Evolutionary conservation across 257 asterid genomes (phyloP).

Genomic region (Lavandula angustifolia): DNA sequence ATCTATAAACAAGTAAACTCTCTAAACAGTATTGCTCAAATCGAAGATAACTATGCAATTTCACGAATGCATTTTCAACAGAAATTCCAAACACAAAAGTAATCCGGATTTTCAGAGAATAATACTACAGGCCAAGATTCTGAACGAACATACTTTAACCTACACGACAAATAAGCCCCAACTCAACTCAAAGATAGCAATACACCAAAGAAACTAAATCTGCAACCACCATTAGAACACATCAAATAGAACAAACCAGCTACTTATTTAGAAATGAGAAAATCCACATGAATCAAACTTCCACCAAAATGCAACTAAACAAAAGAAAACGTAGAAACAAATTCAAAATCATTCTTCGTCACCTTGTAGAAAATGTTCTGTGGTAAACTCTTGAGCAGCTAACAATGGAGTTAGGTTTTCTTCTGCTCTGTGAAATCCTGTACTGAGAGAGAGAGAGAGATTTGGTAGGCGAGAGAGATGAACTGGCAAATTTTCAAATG

Average conservation of each 20-base stretch:
- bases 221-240: not conserved
- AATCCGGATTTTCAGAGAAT: not conserved
- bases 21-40: not conserved
- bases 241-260: not conserved
- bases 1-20: not conserved
- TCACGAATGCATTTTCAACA: not conserved
- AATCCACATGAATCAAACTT: not conserved
- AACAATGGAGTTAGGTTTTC: conserved; percentile 22
- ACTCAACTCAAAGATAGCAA: not conserved
- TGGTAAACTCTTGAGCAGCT: not conserved
- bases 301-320: not conserved
- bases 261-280: not conserved
- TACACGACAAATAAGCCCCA: not conserved
- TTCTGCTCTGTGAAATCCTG: conserved; percentile 15
- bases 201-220: not conserved
- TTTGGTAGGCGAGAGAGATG: conserved; percentile 21
- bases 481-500: conserved; percentile 55
- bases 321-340: not conserved
- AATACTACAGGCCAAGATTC: not conserved
- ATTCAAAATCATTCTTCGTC: not conserved
- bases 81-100: not conserved
- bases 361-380: conserved; percentile 24
- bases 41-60: not conserved
- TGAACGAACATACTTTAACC: not conserved
- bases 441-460: conserved; percentile 15